These are phyloP conservation scores for Houttuynia cordata DNA, from an alignment of 164 flowering plant genomes.

Conservation along the genomic window DNA sequence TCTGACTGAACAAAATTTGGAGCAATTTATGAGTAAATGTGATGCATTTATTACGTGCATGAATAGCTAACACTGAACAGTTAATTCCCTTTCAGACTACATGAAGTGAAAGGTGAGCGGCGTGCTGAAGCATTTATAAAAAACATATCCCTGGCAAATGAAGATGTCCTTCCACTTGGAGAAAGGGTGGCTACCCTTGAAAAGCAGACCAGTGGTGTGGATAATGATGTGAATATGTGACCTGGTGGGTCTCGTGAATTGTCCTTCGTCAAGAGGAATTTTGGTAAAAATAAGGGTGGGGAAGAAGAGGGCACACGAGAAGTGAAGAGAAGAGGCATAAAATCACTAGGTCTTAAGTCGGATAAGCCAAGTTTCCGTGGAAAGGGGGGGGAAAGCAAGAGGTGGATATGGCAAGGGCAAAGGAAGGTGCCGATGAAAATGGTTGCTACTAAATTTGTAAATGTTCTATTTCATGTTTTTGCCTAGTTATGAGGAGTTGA, in stretches of 20 bases:
- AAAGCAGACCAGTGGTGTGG: constrained; percentile 15
- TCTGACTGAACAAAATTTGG: background rate
- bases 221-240: constrained; percentile 45
- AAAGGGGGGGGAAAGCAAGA: constrained; percentile 25
- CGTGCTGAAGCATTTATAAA: constrained; percentile 80
- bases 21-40: background rate
- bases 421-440: constrained; percentile 20
- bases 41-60: background rate
- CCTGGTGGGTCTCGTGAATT: constrained; percentile 91
- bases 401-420: constrained; percentile 21
- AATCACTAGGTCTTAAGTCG: constrained; percentile 53
- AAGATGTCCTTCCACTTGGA: constrained; percentile 73
- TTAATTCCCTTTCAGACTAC: constrained; percentile 32
- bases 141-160: constrained; percentile 48
- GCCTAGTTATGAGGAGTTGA: too few species aligned
- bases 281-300: constrained; percentile 43
- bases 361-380: constrained; percentile 36
- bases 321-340: constrained; percentile 65
- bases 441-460: too few species aligned
- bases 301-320: constrained; percentile 27
- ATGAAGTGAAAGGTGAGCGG: constrained; percentile 82
- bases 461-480: too few species aligned
- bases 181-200: constrained; percentile 60
- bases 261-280: constrained; percentile 49
- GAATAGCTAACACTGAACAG: background rate